Percentiles rank a stretch among this genome's conserved stretches.
Conservation (phyloP, 176 grass and related monocot species). For the Saccharum officinarum region DNA sequence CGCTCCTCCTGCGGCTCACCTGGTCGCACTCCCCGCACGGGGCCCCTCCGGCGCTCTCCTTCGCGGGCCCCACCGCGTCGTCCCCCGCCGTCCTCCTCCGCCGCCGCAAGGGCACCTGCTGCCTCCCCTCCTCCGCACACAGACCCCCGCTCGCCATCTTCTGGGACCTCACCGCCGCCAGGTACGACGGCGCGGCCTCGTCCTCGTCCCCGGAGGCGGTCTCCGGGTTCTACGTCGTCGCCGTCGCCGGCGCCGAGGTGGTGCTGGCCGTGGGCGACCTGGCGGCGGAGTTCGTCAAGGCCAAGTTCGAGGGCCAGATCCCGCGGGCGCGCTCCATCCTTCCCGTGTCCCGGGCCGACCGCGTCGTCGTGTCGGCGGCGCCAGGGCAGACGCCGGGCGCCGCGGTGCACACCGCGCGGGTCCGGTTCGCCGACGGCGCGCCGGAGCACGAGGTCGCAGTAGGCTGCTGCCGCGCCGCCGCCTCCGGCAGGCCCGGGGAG, state of each 20-base stretch:
- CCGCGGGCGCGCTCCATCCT: conserved; percentile 30
- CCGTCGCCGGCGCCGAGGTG: conserved; percentile 62
- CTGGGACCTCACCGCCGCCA: conserved; percentile 77
- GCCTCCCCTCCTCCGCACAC: background rate
- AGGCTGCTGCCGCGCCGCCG: conserved; percentile 39
- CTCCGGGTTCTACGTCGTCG: conserved; percentile 68
- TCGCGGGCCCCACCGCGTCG: conserved; percentile 30
- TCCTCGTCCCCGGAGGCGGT: conserved; percentile 48
- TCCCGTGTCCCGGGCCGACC: conserved; percentile 48
- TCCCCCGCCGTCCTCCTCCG: conserved; percentile 38
- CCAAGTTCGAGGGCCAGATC: conserved; percentile 59
- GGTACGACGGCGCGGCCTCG: conserved; percentile 24
- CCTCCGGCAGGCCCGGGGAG: background rate
- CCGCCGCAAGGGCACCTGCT: conserved; percentile 57
- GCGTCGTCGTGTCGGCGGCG: conserved; percentile 50
- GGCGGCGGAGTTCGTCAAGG: conserved; percentile 54
- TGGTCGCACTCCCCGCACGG: conserved; percentile 47
- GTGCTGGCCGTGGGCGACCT: conserved; percentile 72
- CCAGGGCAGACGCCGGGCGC: background rate
- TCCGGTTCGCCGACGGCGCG: conserved; percentile 60
- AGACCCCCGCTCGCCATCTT: conserved; percentile 46
- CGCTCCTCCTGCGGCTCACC: conserved; percentile 54
- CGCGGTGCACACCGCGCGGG: conserved; percentile 45
- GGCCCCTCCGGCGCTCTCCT: conserved; percentile 37
- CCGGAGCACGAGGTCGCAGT: conserved; percentile 83